Evolutionary conservation across 495 filamentous ascomycete species (phyloP), one percentile per base, ranked within the genome.

Genomic region (Annulohypoxylon stygium): DNA sequence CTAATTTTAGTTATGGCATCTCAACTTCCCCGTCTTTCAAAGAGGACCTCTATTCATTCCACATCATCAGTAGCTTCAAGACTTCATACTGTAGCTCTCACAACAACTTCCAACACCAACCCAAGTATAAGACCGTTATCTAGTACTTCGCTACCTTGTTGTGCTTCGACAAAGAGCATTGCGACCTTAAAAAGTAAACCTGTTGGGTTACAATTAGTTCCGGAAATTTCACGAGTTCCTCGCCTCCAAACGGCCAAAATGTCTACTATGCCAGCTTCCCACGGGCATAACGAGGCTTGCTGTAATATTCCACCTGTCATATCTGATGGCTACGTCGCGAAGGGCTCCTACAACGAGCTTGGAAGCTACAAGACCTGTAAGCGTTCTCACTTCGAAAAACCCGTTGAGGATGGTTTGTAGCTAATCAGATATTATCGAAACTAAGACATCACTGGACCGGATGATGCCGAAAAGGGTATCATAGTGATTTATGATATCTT

Each of bases 261-360:
- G 55, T 59, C 55, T 39, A 59, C 55, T 25, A 59, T 59, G 55
- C 16, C 55, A 41, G 55, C 55, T 3, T 37, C 55, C 34, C 55
- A 59, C 34, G 55, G 55, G 9, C 55, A 59, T 16, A 59, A 59
- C 5, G 34, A 41, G 34, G 26, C 57, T 39, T 60, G 36, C 23
- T 60, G 37, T 30, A 60, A 43, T 20, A 60, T 60, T 2, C 57
- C 57, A 36, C 57, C 57, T 2, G 57, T 60, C 14, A 18, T 60
- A 2, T 43, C 36, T 7, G 20, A 39, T 23, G 57, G 57, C 2
- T 60, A 60, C 11, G 37, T 43, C 5, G 20, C 57, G 3, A 60
- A 43, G 36, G 57, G 57, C 12, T 43, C 18, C 9, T 60, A 60
- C 26, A 2, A 23, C 0, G 57, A 60, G 37, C 57, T 60, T 16